Evolutionary conservation across 2,329 filamentous ascomycete species (phyloP).

Genomic region (Aureobasidium vineae): DNA sequence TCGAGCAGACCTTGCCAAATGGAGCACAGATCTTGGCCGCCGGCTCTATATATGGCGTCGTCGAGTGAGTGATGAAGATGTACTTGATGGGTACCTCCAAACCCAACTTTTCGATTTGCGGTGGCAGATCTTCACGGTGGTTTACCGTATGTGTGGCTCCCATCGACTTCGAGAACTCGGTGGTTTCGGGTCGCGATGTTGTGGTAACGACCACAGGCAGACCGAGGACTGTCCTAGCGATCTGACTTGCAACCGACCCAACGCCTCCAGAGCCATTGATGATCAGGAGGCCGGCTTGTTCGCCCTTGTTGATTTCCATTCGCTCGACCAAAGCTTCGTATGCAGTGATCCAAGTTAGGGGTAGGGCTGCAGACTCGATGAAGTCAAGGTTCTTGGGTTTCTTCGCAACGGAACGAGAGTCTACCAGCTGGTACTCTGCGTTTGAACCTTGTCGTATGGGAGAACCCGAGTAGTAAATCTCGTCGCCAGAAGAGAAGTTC

Average conservation of each 20-base stretch:
- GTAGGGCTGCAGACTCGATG: constrained; percentile 46
- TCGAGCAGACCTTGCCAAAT: constrained; percentile 49
- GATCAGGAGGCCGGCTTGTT: constrained; percentile 45
- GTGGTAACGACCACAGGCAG: constrained; percentile 48
- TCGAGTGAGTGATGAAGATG: constrained; percentile 45
- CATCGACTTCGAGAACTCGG: constrained; percentile 42
- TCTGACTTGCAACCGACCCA: constrained; percentile 47
- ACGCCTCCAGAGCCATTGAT: constrained; percentile 51
- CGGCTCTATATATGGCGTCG: constrained; percentile 44
- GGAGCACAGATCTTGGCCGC: constrained; percentile 44
- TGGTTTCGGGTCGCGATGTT: constrained; percentile 45
- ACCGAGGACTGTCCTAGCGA: constrained; percentile 43
- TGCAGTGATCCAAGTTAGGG: constrained; percentile 47
- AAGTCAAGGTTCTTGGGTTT: constrained; percentile 45
- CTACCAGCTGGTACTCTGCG: constrained; percentile 46
- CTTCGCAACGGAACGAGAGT: constrained; percentile 42
- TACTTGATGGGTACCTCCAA: constrained; percentile 45
- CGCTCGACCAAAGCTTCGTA: constrained; percentile 47
- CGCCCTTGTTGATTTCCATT: constrained; percentile 42
- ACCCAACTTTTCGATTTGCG: constrained; percentile 41
- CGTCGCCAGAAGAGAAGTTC: constrained; percentile 45
- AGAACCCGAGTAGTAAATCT: constrained; percentile 46
- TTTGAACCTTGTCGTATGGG: constrained; percentile 45
- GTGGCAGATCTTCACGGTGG: constrained; percentile 43
- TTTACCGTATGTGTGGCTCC: constrained; percentile 48